Conservation (phyloP, 2,329 filamentous ascomycete species). For the Nakataea oryzae region DNA sequence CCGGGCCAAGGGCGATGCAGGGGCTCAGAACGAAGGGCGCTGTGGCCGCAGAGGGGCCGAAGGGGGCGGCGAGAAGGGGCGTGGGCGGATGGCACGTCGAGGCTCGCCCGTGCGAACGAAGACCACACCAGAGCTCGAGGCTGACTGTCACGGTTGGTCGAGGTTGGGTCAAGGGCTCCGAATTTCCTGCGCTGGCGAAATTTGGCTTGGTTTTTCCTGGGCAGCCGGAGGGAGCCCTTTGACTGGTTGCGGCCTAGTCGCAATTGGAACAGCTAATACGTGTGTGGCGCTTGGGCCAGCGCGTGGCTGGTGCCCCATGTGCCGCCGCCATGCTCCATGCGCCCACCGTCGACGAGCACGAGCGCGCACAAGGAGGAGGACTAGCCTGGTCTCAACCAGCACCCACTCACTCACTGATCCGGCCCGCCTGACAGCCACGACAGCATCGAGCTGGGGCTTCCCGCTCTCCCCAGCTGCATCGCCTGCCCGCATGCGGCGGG, state of each 20-base stretch:
- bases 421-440: too few species aligned
- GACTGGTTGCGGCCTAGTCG: not conserved
- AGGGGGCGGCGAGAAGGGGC: conserved; percentile 1
- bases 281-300: not conserved
- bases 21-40: not conserved
- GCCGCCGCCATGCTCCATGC: too few species aligned
- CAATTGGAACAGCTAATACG: not conserved
- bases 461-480: too few species aligned
- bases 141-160: not conserved
- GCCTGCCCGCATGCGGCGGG: too few species aligned
- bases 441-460: too few species aligned
- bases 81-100: not conserved
- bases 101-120: not conserved
- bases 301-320: not conserved
- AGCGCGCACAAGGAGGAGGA: too few species aligned
- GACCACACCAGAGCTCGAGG: not conserved
- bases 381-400: too few species aligned
- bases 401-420: too few species aligned
- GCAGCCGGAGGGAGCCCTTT: not conserved
- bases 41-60: not conserved
- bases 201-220: conserved; percentile 2
- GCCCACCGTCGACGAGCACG: too few species aligned
- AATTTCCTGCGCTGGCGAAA: conserved; percentile 3
- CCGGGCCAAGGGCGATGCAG: not conserved
- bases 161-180: conserved; percentile 1